These are phyloP conservation scores for Chlamydomonas sp. DNA, from an alignment of 139 green algal genomes.

Conservation along the genomic window DNA sequence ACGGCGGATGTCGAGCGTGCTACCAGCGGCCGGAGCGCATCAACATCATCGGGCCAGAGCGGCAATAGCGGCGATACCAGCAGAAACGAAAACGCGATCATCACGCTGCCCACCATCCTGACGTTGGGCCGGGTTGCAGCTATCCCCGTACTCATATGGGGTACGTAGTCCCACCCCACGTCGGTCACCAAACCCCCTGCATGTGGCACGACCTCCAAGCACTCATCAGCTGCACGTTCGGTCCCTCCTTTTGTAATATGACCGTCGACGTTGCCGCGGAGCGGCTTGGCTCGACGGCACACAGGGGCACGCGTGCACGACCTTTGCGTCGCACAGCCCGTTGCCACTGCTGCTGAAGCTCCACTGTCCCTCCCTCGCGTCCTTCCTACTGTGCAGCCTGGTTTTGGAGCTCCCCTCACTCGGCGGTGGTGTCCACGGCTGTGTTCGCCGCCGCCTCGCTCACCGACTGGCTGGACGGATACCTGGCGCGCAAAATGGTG, in stretches of 20 bases:
- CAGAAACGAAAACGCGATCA: conserved; percentile 19
- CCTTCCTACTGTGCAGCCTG: conserved; percentile 54
- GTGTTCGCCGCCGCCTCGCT: conserved; percentile 88
- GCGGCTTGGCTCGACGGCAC: no score
- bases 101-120: conserved; percentile 90
- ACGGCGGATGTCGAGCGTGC: not conserved
- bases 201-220: not conserved
- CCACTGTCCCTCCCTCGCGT: not conserved
- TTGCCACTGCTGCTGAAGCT: not conserved
- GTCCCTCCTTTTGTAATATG: not conserved
- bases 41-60: not conserved
- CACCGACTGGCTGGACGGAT: conserved; percentile 98
- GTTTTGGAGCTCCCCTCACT: conserved; percentile 59
- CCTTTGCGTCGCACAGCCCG: not conserved
- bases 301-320: not conserved
- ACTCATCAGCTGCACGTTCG: no score
- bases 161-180: conserved; percentile 27
- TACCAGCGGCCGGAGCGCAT: not conserved
- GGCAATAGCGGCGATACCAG: not conserved
- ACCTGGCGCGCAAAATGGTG: conserved; percentile 91
- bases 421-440: conserved; percentile 50
- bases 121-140: conserved; percentile 85
- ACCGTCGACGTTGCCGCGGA: not conserved
- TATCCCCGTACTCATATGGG: conserved; percentile 80
- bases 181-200: not conserved